Evolutionary conservation across 441 rosid genomes (phyloP).

Genomic region (Jatropha podagrica): DNA sequence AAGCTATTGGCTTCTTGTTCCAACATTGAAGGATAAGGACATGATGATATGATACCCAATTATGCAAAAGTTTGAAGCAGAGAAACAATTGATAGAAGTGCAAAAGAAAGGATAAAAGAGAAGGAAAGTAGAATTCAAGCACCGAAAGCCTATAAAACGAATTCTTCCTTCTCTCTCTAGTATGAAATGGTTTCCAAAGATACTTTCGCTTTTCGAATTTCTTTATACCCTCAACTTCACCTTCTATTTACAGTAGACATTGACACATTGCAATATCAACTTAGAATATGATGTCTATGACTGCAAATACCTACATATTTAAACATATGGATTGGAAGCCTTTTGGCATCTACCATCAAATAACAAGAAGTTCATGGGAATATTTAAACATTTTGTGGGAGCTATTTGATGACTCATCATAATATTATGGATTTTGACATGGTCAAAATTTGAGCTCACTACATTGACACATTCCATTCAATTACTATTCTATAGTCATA

Average conservation of each 20-base stretch:
- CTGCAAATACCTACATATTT: no score
- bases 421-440: no score
- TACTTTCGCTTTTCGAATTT: conserved; percentile 27
- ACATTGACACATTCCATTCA: no score
- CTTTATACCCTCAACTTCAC: background rate
- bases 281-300: no score
- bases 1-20: conserved; percentile 21
- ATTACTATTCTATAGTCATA: no score
- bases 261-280: background rate
- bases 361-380: no score
- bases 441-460: no score
- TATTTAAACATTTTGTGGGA: no score
- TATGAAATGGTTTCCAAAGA: conserved; percentile 40
- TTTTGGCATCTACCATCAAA: no score
- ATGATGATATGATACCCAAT: conserved; percentile 9
- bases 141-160: conserved; percentile 58
- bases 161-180: background rate
- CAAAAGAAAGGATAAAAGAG: conserved; percentile 25
- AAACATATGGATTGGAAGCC: no score
- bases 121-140: conserved; percentile 42
- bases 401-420: no score
- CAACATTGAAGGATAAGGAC: conserved; percentile 21
- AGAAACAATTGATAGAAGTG: conserved; percentile 25
- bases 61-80: conserved; percentile 14
- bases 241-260: background rate